A percentile compares a stretch with the other conserved stretches of the same genome.
These are phyloP conservation scores for Crithidia acanthocephali DNA, from an alignment of 208 protist species.

Conservation along the genomic window DNA sequence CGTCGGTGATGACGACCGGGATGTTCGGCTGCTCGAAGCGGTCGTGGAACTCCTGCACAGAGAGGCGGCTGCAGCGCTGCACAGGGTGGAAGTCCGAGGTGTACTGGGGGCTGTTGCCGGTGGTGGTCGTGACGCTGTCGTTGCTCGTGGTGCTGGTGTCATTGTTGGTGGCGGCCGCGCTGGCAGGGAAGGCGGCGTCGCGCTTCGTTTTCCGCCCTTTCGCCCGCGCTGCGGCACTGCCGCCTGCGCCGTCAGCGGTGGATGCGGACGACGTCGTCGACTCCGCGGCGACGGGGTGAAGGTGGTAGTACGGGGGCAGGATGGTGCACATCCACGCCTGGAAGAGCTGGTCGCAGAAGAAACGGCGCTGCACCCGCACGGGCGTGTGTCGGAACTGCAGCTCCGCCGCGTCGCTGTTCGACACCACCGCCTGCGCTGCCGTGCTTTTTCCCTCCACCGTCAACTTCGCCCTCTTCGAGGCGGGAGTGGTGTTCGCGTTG, in stretches of 20 bases:
- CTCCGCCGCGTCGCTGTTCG: not conserved
- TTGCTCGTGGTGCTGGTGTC: not conserved
- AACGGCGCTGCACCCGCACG: slow-evolving; percentile 55
- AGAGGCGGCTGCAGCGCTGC: slow-evolving; percentile 54
- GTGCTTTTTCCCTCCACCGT: not conserved
- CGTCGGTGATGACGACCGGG: slow-evolving; percentile 77
- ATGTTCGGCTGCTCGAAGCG: slow-evolving; percentile 71
- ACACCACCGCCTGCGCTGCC: slow-evolving; percentile 1
- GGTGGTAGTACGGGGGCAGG: slow-evolving; percentile 76
- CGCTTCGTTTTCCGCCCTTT: slow-evolving; percentile 14
- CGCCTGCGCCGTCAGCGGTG: not conserved
- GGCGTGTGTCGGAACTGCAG: slow-evolving; percentile 43
- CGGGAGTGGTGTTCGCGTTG: not conserved
- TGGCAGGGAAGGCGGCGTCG: slow-evolving; percentile 22
- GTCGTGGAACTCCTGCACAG: slow-evolving; percentile 68
- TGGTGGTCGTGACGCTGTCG: not conserved
- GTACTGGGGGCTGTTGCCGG: slow-evolving; percentile 38
- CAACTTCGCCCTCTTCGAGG: slow-evolving; percentile 30
- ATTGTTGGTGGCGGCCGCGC: not conserved
- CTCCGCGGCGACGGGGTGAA: slow-evolving; percentile 30
- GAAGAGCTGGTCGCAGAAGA: slow-evolving; percentile 87
- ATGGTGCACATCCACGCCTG: slow-evolving; percentile 92
- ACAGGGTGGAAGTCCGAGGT: slow-evolving; percentile 71
- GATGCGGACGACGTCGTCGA: not conserved
- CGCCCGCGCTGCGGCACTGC: not conserved